Percentiles rank a stretch among this genome's conserved stretches.
Conservation (phyloP, 164 flowering plant genomes). For the Berberis thunbergii region DNA sequence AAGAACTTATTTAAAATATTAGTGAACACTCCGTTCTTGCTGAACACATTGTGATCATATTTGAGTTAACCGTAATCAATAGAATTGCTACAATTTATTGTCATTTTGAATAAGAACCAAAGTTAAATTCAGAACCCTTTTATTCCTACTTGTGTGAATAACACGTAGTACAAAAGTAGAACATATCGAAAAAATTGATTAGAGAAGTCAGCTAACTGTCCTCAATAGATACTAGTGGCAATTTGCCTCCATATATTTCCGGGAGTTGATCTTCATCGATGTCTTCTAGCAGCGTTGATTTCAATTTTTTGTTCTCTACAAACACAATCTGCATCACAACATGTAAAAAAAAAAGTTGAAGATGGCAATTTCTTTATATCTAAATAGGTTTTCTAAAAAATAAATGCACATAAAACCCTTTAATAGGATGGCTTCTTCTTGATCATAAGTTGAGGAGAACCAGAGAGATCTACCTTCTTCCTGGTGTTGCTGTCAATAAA, state of each 20-base stretch:
- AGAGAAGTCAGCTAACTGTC: neutral
- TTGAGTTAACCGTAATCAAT: too few relatives aligned
- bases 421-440: too few relatives aligned
- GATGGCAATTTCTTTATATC: neutral
- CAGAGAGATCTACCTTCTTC: slow-evolving; percentile 43
- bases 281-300: slow-evolving; percentile 42
- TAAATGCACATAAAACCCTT: too few relatives aligned
- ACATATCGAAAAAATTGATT: too few relatives aligned
- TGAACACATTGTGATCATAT: too few relatives aligned
- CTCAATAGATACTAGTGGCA: slow-evolving; percentile 29
- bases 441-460: too few relatives aligned
- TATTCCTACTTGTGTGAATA: neutral
- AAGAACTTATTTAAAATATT: too few relatives aligned
- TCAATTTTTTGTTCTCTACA: slow-evolving; percentile 54
- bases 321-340: slow-evolving; percentile 43
- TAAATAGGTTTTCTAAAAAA: neutral
- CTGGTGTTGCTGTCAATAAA: slow-evolving; percentile 67
- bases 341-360: neutral
- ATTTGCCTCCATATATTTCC: slow-evolving; percentile 61
- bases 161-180: too few relatives aligned
- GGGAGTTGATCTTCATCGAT: slow-evolving; percentile 75
- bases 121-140: neutral
- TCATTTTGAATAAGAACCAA: too few relatives aligned
- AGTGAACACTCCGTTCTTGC: too few relatives aligned
- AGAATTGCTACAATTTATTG: too few relatives aligned